A percentile compares a stretch with the other conserved stretches of the same genome.
phyloP scores from a whole-genome alignment of 192 early-diverging fungal species.

The Coemansia sp. region DNA sequence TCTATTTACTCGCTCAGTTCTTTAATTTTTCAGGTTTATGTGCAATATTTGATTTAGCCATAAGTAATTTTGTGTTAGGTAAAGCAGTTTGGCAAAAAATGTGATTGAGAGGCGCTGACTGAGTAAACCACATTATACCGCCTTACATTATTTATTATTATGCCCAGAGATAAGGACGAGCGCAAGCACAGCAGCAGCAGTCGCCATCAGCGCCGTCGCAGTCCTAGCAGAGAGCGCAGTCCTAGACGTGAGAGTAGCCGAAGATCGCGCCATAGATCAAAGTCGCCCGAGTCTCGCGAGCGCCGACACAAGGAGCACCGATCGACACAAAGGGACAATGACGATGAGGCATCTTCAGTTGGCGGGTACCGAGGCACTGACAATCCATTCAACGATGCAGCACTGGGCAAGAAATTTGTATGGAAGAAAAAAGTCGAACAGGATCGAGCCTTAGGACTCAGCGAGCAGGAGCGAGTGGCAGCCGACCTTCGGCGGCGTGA shows the following conservation, averaged over 20 bases:
- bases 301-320: slow-evolving; percentile 3
- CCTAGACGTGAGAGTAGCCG: slow-evolving; percentile 3
- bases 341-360: background rate
- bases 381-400: slow-evolving; percentile 80
- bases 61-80: background rate
- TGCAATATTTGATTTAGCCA: background rate
- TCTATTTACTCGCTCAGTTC: background rate
- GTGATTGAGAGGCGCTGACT: background rate
- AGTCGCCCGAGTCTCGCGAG: slow-evolving; percentile 7
- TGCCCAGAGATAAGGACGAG: slow-evolving; percentile 15
- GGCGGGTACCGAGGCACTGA: slow-evolving; percentile 66
- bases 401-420: slow-evolving; percentile 82
- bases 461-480: slow-evolving; percentile 56
- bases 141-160: background rate
- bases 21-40: background rate
- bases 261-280: slow-evolving; percentile 4
- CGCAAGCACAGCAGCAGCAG: slow-evolving; percentile 8
- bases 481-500: slow-evolving; percentile 56
- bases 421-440: slow-evolving; percentile 93
- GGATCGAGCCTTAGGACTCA: slow-evolving; percentile 70
- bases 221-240: background rate
- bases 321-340: background rate
- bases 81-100: background rate
- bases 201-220: background rate
- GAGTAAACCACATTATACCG: background rate